phyloP scores from a whole-genome alignment of 1,284 basidiomycete genomes.

The Salmacisia buchloeana region DNA sequence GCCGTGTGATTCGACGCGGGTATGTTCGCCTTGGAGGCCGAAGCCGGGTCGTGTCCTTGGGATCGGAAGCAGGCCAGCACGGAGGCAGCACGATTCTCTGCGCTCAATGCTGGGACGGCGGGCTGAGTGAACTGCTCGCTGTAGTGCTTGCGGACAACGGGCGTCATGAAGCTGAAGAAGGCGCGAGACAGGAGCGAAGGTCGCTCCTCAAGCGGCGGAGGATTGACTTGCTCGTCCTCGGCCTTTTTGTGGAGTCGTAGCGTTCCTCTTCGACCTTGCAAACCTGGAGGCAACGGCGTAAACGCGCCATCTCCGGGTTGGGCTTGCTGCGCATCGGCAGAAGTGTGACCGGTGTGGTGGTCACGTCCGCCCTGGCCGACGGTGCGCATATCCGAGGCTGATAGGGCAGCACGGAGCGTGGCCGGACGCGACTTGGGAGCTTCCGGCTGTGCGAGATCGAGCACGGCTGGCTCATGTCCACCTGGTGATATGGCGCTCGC shows the following conservation, averaged over 20 bases:
- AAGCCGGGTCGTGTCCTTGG: not conserved
- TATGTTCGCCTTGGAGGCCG: not conserved
- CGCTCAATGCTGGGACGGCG: conserved; percentile 43
- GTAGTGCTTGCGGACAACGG: conserved; percentile 54
- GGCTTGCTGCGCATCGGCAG: no score
- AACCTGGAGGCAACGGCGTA: not conserved
- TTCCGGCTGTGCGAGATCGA: not conserved
- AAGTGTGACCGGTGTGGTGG: not conserved
- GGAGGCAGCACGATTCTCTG: conserved; percentile 25
- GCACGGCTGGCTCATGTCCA: not conserved
- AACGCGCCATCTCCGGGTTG: not conserved
- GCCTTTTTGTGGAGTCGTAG: no score
- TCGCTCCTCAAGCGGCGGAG: conserved; percentile 36
- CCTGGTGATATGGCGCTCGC: not conserved
- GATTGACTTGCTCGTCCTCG: conserved; percentile 14
- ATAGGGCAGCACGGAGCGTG: not conserved
- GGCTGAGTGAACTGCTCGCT: conserved; percentile 54
- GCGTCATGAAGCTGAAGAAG: conserved; percentile 39
- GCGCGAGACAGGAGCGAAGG: conserved; percentile 42
- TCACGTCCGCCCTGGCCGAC: not conserved
- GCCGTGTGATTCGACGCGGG: not conserved
- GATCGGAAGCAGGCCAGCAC: conserved; percentile 18
- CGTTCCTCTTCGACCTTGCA: no score
- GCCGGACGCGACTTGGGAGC: not conserved
- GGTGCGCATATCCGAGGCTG: not conserved